These are phyloP conservation scores for Brasilioporus rufonigricans DNA, from an alignment of 768 basidiomycete species.

Conservation along the genomic window DNA sequence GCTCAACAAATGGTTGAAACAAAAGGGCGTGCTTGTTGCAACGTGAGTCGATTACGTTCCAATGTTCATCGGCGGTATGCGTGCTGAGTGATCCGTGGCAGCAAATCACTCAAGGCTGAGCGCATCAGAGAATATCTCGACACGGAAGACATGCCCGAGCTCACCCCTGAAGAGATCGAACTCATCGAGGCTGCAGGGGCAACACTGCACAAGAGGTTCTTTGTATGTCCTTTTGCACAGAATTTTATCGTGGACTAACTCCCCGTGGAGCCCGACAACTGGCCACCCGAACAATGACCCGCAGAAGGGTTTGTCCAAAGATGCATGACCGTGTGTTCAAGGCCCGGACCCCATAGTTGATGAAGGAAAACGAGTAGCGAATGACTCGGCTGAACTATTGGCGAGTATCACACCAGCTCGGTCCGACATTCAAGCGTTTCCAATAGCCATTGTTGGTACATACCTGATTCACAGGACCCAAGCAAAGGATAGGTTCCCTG, in stretches of 20 bases:
- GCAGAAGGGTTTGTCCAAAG: no score
- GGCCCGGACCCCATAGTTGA: no score
- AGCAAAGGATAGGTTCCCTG: no score
- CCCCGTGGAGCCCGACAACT: neutral
- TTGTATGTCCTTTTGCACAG: neutral
- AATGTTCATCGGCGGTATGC: neutral
- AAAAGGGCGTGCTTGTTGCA: neutral
- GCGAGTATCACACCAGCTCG: no score
- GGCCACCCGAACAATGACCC: neutral
- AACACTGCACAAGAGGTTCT: neutral
- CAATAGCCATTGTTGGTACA: no score
- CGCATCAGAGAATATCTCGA: slow-evolving; percentile 35
- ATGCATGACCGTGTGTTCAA: no score
- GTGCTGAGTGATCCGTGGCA: slow-evolving; percentile 8
- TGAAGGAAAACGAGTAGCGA: no score
- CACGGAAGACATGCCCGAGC: neutral
- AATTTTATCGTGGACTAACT: neutral
- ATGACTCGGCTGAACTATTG: no score
- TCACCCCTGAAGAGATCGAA: neutral
- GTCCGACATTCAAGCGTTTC: no score
- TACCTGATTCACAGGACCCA: no score
- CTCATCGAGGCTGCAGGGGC: neutral
- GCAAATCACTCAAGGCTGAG: slow-evolving; percentile 33
- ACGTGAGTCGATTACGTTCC: neutral
- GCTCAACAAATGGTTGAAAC: slow-evolving; percentile 23